These are phyloP conservation scores for Paspalum notatum DNA, from an alignment of 176 grass and related monocot species.

Conservation along the genomic window DNA sequence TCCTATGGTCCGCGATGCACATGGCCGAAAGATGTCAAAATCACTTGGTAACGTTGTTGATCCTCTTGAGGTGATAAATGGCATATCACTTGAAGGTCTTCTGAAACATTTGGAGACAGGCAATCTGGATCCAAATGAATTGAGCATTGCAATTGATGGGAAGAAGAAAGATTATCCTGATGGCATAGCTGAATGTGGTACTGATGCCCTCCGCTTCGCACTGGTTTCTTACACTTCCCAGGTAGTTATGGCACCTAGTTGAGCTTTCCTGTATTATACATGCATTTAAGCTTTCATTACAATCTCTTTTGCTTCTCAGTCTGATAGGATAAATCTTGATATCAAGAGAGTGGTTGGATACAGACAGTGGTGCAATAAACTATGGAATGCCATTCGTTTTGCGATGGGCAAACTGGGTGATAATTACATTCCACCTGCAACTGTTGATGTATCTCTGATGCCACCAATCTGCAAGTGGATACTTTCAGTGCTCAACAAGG, in stretches of 20 bases:
- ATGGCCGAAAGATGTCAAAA: conserved; percentile 87
- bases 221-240: conserved; percentile 85
- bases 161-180: conserved; percentile 83
- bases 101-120: conserved; percentile 79
- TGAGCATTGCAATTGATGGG: conserved; percentile 62
- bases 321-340: conserved; percentile 96
- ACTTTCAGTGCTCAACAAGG: conserved; percentile 87
- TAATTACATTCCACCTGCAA: conserved; percentile 66
- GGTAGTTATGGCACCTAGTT: conserved; percentile 44
- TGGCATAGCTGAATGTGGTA: conserved; percentile 93
- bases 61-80: conserved; percentile 91
- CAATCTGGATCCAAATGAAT: conserved; percentile 84
- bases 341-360: conserved; percentile 86
- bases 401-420: conserved; percentile 85
- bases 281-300: conserved; percentile 24
- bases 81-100: conserved; percentile 66
- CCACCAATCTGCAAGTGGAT: conserved; percentile 89
- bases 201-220: conserved; percentile 86
- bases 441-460: conserved; percentile 56
- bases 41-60: conserved; percentile 86
- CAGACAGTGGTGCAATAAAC: conserved; percentile 91
- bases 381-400: conserved; percentile 95
- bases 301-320: conserved; percentile 43
- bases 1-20: conserved; percentile 89
- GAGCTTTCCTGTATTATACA: conserved; percentile 19